A percentile compares a stretch with the other conserved stretches of the same genome.
Evolutionary conservation across 306 rosid genomes (phyloP).

Genomic region (Leucaena leucocephala): DNA sequence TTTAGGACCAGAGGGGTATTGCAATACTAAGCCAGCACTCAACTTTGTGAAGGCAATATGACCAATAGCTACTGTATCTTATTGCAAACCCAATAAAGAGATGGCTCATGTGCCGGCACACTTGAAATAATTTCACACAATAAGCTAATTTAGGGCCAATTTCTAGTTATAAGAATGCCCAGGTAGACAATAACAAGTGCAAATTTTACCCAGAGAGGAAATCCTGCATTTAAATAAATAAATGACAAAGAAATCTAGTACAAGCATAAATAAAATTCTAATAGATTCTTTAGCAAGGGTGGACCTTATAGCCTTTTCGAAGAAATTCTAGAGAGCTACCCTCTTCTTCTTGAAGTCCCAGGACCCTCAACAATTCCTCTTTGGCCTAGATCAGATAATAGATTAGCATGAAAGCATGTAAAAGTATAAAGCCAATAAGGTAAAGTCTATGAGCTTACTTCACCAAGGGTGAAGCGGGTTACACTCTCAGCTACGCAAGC

Average conservation of each 20-base stretch:
- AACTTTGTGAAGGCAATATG: conserved; percentile 1
- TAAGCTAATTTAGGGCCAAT: not conserved
- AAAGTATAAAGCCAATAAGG: conserved; percentile 30
- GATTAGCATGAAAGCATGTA: conserved; percentile 36
- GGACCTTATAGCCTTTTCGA: conserved; percentile 94
- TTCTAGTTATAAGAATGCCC: conserved; percentile 24
- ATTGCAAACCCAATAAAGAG: not conserved
- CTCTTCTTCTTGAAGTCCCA: conserved; percentile 89
- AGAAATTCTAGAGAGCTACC: conserved; percentile 95
- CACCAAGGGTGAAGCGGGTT: conserved; percentile 85
- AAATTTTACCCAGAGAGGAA: conserved; percentile 11
- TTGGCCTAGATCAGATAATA: conserved; percentile 63
- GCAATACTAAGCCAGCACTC: not conserved
- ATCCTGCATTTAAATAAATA: not conserved
- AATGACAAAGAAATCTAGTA: conserved; percentile 4
- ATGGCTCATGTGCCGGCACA: not conserved
- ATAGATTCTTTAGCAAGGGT: conserved; percentile 28
- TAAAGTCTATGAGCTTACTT: conserved; percentile 55
- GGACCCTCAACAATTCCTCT: conserved; percentile 88
- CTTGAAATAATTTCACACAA: not conserved
- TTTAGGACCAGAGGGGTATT: not conserved
- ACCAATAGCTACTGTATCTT: not conserved
- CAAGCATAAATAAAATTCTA: conserved; percentile 27
- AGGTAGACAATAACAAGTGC: conserved; percentile 2
- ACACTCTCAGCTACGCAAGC: conserved; percentile 96